Conservation (phyloP, 129 eudicot species). For the Silybum marianum region DNA sequence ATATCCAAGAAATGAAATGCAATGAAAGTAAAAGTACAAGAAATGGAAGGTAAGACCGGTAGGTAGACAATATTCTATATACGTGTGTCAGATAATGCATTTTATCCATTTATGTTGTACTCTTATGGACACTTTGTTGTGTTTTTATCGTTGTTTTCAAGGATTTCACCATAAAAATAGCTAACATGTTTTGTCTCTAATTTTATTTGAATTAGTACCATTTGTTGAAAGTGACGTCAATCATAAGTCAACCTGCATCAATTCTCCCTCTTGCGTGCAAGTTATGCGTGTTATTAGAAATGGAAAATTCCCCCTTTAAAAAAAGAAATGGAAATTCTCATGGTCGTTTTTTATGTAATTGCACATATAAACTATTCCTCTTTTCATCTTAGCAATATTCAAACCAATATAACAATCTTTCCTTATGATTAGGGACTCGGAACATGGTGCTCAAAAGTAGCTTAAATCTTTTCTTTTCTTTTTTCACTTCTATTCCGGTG, state of each 20-base stretch:
- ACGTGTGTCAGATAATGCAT: neutral
- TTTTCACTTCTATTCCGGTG: neutral
- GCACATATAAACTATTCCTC: neutral
- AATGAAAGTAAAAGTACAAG: neutral
- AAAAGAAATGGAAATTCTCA: neutral
- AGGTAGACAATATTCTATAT: neutral
- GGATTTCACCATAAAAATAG: neutral
- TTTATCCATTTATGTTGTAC: neutral
- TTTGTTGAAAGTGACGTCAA: neutral
- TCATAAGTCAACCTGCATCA: neutral
- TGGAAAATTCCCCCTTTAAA: neutral
- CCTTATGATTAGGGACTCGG: neutral
- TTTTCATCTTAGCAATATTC: neutral
- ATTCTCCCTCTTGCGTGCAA: neutral
- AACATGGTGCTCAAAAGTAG: constrained; percentile 4
- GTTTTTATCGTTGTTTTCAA: neutral
- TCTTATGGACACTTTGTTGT: neutral
- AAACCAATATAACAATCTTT: constrained; percentile 10
- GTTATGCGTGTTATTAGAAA: neutral
- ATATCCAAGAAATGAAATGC: neutral
- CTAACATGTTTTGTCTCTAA: neutral
- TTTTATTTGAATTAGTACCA: neutral
- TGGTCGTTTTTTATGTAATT: neutral
- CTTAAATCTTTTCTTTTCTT: neutral
- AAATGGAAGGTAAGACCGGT: neutral